Evolutionary conservation across 2,329 filamentous ascomycete genomes (phyloP), one percentile per base, ranked within the genome.

Genomic region (Ceratocystis diversiconidia): DNA sequence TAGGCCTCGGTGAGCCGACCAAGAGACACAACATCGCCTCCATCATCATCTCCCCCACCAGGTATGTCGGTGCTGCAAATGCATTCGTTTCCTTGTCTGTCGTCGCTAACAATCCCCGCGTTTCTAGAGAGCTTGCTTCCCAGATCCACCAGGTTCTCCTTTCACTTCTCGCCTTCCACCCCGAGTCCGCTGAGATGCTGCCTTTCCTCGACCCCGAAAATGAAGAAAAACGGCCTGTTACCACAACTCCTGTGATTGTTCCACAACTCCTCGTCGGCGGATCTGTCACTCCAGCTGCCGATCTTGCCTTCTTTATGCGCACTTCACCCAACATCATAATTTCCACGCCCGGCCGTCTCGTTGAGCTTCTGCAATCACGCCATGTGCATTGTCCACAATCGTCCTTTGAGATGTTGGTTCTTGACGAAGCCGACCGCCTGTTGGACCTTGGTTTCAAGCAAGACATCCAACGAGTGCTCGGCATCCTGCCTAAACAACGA

Each of bases 401-500:
- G 0, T 89, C 89, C 0, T 97, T 99, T 70, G 92, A 99, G 73
- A 85, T 90, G 62, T 82, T 99, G 10, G 89, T 99, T 2, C 81
- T 99, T 44, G 94, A 99, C 72, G 94, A 99, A 77, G 94, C 92
- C 62, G 94, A 99, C 75, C 83, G 94, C 67, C 78, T 99, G 30
- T 79, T 99, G 10, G 94, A 99, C 75, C 81, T 97, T 25, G 94
- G 95, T 5, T 97, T 99, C 76, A 94, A 95, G 74, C 86, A 89
- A 65, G 91, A 96, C 70, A 76, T 99, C 32, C 90, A 94, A 70
- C 89, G 85, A 65, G 96, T 97, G 50, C 77, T 99, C 25, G 84
- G 85, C 0, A 83, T 88, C 17, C 77, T 99, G 5, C 94, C 94
- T 0, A 99, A 99, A 73, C 94, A 99, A 74, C 82, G 94, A 63